Conservation (phyloP, 176 grass and related monocot genomes). For the Eragrostis nindensis region DNA sequence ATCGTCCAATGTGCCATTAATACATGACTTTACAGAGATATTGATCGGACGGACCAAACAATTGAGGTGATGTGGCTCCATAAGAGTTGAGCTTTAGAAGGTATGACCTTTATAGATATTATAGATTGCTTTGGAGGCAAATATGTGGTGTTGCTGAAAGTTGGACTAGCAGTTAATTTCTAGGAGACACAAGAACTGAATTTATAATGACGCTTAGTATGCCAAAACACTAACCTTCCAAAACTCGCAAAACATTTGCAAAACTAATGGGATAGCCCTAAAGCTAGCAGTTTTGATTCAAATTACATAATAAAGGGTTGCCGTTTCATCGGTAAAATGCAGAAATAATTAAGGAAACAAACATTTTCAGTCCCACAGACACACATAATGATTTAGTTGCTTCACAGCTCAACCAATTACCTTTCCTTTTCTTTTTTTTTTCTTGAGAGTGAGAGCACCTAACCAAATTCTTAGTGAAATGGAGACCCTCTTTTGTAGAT, state of each 20-base stretch:
- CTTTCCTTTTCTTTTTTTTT: too few relatives aligned
- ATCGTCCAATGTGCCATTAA: background rate
- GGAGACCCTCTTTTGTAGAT: too few relatives aligned
- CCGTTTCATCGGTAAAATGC: background rate
- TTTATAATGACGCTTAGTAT: background rate
- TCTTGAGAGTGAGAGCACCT: too few relatives aligned
- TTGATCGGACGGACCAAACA: too few relatives aligned
- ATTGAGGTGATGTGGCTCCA: too few relatives aligned
- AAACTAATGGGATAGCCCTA: background rate
- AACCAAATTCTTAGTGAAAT: too few relatives aligned
- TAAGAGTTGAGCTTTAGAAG: too few relatives aligned
- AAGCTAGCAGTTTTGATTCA: background rate
- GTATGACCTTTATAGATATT: too few relatives aligned
- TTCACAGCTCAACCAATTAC: background rate
- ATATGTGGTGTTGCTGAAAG: background rate
- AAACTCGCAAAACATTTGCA: too few relatives aligned
- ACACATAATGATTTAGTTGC: too few relatives aligned
- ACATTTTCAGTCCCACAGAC: too few relatives aligned
- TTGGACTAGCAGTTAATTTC: background rate
- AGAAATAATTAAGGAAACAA: background rate
- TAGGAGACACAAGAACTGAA: background rate
- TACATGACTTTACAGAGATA: background rate
- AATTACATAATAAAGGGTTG: background rate
- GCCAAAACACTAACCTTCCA: background rate
- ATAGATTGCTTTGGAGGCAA: background rate